Percentiles rank a stretch among this genome's conserved stretches.
Evolutionary conservation across 805 yeast species (phyloP).

Genomic region (Metschnikowia orientalis): DNA sequence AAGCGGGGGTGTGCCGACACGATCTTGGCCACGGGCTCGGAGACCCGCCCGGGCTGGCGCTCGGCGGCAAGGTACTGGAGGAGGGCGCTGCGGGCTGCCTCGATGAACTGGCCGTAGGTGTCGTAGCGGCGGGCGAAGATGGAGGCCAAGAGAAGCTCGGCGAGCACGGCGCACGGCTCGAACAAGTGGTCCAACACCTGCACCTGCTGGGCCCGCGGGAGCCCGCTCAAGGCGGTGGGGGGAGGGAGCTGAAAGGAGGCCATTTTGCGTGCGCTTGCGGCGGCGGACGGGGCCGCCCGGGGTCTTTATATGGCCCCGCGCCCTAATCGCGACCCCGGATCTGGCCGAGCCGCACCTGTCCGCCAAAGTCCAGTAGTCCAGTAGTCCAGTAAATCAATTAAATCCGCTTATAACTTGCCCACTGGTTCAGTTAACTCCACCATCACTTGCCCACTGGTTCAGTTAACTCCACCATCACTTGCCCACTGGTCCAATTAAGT

Average conservation of each 20-base stretch:
- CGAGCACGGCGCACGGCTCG: slow-evolving; percentile 54
- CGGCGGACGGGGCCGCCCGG: no score
- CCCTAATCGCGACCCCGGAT: no score
- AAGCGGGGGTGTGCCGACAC: slow-evolving; percentile 90
- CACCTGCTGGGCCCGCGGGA: slow-evolving; percentile 25
- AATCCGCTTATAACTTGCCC: no score
- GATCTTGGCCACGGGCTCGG: slow-evolving; percentile 42
- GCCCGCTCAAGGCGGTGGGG: slow-evolving; percentile 5
- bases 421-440: no score
- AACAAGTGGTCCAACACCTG: slow-evolving; percentile 53
- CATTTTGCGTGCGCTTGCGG: no score
- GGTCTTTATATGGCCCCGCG: no score
- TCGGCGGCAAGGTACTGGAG: slow-evolving; percentile 27
- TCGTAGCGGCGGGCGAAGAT: slow-evolving; percentile 19
- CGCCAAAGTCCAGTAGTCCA: no score
- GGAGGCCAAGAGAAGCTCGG: slow-evolving; percentile 29
- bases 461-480: no score
- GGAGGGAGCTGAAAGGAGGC: slow-evolving; percentile 9
- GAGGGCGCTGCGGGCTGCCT: slow-evolving; percentile 37
- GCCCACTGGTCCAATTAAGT: no score
- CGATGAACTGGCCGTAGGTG: slow-evolving; percentile 40
- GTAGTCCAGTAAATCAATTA: no score
- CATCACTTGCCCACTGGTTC: no score
- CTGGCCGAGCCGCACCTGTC: no score
- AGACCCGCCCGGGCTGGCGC: slow-evolving; percentile 19